Conservation (phyloP, 192 early-diverging fungal genomes). For the Podila clonocystis region DNA sequence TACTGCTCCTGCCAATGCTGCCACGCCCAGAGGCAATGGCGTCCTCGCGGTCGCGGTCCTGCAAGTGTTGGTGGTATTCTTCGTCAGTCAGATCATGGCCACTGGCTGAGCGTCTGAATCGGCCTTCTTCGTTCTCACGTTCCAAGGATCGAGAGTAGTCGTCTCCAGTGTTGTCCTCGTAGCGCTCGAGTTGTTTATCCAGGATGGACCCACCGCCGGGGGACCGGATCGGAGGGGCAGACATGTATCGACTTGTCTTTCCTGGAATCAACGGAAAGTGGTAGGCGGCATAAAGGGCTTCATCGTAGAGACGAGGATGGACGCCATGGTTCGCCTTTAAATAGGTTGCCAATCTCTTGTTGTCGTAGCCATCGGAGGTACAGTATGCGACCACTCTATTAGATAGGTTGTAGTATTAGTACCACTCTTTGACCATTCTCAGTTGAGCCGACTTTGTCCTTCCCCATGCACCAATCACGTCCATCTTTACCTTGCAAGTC, state of each 20-base stretch:
- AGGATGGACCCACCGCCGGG: conserved; percentile 61
- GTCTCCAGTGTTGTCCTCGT: conserved; percentile 52
- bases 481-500: conserved; percentile 52
- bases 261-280: conserved; percentile 63
- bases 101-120: conserved; percentile 16
- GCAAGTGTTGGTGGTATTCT: conserved; percentile 30
- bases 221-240: conserved; percentile 44
- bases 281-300: conserved; percentile 66
- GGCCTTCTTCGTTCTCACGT: conserved; percentile 17
- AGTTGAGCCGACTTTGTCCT: neutral
- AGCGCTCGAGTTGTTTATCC: conserved; percentile 61
- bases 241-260: conserved; percentile 28
- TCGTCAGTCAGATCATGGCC: conserved; percentile 24
- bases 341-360: conserved; percentile 53
- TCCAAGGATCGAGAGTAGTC: conserved; percentile 42
- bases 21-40: conserved; percentile 16
- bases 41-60: conserved; percentile 13
- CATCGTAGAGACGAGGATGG: conserved; percentile 61
- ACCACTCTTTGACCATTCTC: neutral
- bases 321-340: conserved; percentile 61
- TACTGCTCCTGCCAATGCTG: neutral
- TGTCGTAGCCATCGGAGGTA: conserved; percentile 71
- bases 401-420: neutral
- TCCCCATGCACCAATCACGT: neutral
- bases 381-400: conserved; percentile 80